Conservation (phyloP, 2,329 filamentous ascomycete genomes). For the Trichoderma oligosporum region DNA sequence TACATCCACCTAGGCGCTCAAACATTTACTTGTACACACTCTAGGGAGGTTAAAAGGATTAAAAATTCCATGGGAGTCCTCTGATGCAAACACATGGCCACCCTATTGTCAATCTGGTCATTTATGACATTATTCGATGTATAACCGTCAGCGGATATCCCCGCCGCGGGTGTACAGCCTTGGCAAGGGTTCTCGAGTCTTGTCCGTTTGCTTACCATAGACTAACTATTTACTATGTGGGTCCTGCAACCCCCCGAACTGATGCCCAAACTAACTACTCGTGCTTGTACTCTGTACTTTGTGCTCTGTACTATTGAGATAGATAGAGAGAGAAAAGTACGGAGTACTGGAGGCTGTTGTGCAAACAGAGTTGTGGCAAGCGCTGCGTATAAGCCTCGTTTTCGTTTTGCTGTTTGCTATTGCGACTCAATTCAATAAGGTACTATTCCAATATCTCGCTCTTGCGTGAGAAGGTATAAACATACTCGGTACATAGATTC, state of each 20-base stretch:
- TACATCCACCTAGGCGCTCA: slow-evolving; percentile 1
- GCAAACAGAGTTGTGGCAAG: too few species aligned
- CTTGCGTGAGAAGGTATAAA: too few species aligned
- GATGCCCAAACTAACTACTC: background rate
- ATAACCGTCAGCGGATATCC: slow-evolving; percentile 10
- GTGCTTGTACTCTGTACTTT: background rate
- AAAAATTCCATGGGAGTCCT: slow-evolving; percentile 5
- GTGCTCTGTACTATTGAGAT: background rate
- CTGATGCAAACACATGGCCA: slow-evolving; percentile 16
- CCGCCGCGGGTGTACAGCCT: slow-evolving; percentile 8
- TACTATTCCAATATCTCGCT: too few species aligned
- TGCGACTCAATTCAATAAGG: too few species aligned
- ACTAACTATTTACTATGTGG: slow-evolving; percentile 11
- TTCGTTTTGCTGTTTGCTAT: too few species aligned
- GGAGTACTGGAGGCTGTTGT: background rate
- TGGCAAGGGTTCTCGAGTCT: slow-evolving; percentile 12
- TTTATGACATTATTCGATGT: slow-evolving; percentile 9
- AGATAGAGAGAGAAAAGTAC: background rate
- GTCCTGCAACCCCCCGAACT: slow-evolving; percentile 6
- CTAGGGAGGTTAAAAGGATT: background rate
- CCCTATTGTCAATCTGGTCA: slow-evolving; percentile 13
- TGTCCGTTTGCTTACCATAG: slow-evolving; percentile 2
- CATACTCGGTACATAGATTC: too few species aligned
- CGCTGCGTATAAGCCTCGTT: too few species aligned
- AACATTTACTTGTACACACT: background rate